Conservation (phyloP, 164 flowering plant species). For the Taxillus chinensis region DNA sequence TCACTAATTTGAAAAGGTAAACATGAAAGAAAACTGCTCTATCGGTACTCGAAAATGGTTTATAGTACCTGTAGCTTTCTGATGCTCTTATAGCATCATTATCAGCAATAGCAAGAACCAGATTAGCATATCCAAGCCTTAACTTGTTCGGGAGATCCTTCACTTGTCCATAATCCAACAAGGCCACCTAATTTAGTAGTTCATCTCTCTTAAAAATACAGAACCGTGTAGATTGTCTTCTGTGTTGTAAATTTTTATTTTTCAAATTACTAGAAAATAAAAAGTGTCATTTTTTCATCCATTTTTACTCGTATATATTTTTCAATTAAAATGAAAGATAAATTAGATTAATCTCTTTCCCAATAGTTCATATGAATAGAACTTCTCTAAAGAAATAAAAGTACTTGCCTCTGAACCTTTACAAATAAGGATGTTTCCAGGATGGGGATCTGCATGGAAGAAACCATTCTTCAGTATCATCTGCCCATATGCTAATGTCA, state of each 20-base stretch:
- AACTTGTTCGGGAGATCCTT: slow-evolving; percentile 77
- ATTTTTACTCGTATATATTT: too few species aligned
- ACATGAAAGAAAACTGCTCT: too few species aligned
- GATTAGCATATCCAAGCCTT: slow-evolving; percentile 85
- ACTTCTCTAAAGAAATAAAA: not conserved
- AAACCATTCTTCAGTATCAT: slow-evolving; percentile 96
- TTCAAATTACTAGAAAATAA: too few species aligned
- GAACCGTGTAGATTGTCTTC: not conserved
- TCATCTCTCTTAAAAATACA: not conserved
- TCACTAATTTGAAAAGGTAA: not conserved
- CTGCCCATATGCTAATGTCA: slow-evolving; percentile 86
- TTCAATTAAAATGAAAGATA: too few species aligned
- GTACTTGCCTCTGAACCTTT: slow-evolving; percentile 78
- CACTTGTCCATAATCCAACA: slow-evolving; percentile 97
- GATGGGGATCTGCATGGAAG: slow-evolving; percentile 99
- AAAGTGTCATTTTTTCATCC: too few species aligned
- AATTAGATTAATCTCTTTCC: too few species aligned
- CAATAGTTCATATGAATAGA: too few species aligned
- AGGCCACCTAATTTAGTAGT: slow-evolving; percentile 52
- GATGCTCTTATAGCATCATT: slow-evolving; percentile 45
- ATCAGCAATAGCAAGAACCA: slow-evolving; percentile 81
- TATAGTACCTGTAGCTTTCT: slow-evolving; percentile 56
- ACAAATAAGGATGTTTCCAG: slow-evolving; percentile 89
- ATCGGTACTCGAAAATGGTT: not conserved
- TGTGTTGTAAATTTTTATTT: too few species aligned